Base-by-base conservation (phyloP, 2,329 filamentous ascomycete species). In the Fusarium piperis region DNA sequence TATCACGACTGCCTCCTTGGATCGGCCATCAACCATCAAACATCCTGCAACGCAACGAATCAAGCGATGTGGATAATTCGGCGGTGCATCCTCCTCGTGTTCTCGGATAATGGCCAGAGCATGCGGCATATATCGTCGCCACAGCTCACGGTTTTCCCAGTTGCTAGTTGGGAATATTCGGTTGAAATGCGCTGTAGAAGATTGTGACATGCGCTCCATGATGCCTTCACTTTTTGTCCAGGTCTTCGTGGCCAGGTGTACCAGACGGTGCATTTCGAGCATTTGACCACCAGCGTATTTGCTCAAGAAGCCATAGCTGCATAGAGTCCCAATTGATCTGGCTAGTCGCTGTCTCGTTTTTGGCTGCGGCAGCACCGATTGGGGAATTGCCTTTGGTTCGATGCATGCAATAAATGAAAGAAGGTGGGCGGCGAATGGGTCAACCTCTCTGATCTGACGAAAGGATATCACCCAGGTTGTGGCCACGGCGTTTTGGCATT, bases 381-480 rank as follows among this genome's bases (percentile, higher is more conserved):
- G 72, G 6, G 83, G 79, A 48, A 85, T 83, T 0, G 78, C 78
- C 65, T 81, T 81, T 3, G 79, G 77, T 65, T 83, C 79, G 51
- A 86, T 80, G 38, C 76, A 82, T 6, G 81, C 81, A 28, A 85
- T 78, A 61, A 85, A 84, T 1, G 75, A 78, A 1, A 86, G 75
- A 41, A 83, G 70, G 1, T 80, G 51, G 51, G 80, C 80, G 1
- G 83, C 83, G 10, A 69, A 28, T 3, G 55, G 9, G 61, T 83
- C 68, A 1, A 28, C 62, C 6, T 64, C 55, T 9, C 71, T 74
- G 18, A 85, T 82, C 28, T 82, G 77, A 15, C 82, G 68, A 23
- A 86, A 83, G 0, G 84, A 84, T 15, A 85, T 75, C 1, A 82
- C 60, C 79, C 82, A 83, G 1, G 83, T 83, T 0, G 76, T 78